Conservation (phyloP, 2,329 filamentous ascomycete species). For the Ceratocystis huliohia region DNA sequence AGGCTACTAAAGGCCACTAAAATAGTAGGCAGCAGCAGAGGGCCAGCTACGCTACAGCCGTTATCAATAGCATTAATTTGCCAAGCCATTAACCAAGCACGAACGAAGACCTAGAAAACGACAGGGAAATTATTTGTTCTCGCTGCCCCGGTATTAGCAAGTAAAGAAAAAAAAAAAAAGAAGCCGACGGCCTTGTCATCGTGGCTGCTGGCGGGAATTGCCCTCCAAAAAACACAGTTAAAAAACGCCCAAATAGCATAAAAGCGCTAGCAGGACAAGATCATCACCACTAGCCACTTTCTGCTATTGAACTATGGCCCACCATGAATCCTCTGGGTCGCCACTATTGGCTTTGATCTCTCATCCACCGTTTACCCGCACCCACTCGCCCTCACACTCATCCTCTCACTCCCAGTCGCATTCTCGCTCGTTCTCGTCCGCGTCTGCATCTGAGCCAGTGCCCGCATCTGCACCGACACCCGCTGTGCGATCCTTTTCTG, state of each 20-base stretch:
- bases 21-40: not conserved
- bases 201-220: no score
- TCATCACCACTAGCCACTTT: not conserved
- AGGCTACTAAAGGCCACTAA: not conserved
- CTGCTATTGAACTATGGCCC: not conserved
- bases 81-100: not conserved
- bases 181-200: not conserved
- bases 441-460: not conserved
- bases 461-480: not conserved
- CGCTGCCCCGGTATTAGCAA: not conserved
- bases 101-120: no score
- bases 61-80: not conserved
- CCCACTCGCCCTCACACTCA: conserved; percentile 20
- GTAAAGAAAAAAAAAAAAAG: not conserved
- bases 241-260: not conserved
- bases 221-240: not conserved
- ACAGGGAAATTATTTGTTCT: no score
- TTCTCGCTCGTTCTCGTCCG: not conserved
- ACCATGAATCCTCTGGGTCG: conserved; percentile 15
- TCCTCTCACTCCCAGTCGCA: not conserved
- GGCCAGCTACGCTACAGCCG: not conserved
- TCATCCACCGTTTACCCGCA: conserved; percentile 32
- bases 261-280: not conserved
- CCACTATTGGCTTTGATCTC: conserved; percentile 23
- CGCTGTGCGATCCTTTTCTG: conserved; percentile 4